These are phyloP conservation scores for Lactifluus pinguis DNA, from an alignment of 768 basidiomycete species.

Conservation along the genomic window DNA sequence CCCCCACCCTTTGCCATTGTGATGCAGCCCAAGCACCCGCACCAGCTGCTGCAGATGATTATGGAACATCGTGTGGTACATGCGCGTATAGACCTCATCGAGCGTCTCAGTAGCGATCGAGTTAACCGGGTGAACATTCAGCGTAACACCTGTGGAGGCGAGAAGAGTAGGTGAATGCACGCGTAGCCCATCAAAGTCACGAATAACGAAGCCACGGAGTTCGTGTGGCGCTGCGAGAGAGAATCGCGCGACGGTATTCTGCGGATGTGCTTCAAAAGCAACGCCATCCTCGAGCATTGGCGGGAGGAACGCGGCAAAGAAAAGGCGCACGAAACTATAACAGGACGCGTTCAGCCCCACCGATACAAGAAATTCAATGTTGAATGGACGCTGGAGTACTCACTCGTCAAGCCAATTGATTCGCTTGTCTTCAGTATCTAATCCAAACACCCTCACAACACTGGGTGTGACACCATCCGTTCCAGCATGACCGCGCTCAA, in stretches of 20 bases:
- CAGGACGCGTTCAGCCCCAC: neutral
- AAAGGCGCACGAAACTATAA: constrained; percentile 38
- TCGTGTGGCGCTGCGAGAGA: constrained; percentile 36
- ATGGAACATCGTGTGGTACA: constrained; percentile 51
- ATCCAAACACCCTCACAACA: constrained; percentile 41
- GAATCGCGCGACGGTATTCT: constrained; percentile 51
- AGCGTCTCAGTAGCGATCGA: constrained; percentile 39
- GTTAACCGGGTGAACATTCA: constrained; percentile 34
- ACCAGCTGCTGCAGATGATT: constrained; percentile 54
- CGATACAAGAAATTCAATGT: too few species aligned
- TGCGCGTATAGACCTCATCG: constrained; percentile 47
- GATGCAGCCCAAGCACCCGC: constrained; percentile 47
- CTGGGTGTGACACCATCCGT: constrained; percentile 37
- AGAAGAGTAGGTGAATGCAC: constrained; percentile 43
- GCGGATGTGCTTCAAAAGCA: constrained; percentile 51
- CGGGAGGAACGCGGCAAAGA: constrained; percentile 49
- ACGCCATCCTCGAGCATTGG: constrained; percentile 46
- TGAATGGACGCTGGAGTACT: constrained; percentile 7
- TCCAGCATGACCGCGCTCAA: constrained; percentile 45
- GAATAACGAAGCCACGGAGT: constrained; percentile 45
- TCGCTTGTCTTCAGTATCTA: constrained; percentile 43
- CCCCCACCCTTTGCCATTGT: constrained; percentile 45
- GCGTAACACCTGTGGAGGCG: constrained; percentile 40
- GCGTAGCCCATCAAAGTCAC: constrained; percentile 50
- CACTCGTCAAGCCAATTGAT: constrained; percentile 44